phyloP scores from a whole-genome alignment of 129 eudicot species.

The Calendula officinalis region DNA sequence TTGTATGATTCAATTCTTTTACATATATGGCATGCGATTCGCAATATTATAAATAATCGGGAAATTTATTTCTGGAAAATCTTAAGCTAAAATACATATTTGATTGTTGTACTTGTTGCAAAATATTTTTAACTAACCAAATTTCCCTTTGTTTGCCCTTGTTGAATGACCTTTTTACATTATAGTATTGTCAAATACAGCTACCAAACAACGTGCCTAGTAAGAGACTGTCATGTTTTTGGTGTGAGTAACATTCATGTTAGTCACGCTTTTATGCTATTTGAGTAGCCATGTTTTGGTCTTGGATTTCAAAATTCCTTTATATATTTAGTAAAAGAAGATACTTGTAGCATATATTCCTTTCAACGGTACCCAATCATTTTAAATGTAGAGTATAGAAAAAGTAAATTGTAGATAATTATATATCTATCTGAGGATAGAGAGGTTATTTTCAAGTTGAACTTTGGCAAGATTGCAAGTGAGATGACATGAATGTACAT shows the following conservation, averaged over 20 bases:
- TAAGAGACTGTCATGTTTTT: neutral
- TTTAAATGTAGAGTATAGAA: neutral
- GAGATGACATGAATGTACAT: neutral
- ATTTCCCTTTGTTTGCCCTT: neutral
- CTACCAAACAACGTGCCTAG: slow-evolving; percentile 5
- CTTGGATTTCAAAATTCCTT: neutral
- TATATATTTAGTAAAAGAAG: slow-evolving; percentile 8
- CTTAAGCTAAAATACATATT: neutral
- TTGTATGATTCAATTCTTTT: slow-evolving; percentile 3
- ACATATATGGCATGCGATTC: neutral
- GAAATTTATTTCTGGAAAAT: neutral
- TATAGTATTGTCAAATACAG: neutral
- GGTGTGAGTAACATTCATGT: slow-evolving; percentile 10
- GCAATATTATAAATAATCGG: neutral
- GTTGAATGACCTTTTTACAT: neutral
- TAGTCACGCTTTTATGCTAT: slow-evolving; percentile 7
- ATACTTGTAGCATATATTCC: slow-evolving; percentile 1
- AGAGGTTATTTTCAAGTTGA: too few relatives aligned
- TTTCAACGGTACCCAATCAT: neutral
- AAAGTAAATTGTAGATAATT: too few relatives aligned
- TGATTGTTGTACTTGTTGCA: neutral
- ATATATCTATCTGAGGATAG: too few relatives aligned
- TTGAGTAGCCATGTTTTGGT: neutral
- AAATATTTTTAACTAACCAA: neutral
- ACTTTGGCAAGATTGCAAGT: too few relatives aligned